Evolutionary conservation across 208 protist genomes (phyloP).

Genomic region (Lotmaria passim): DNA sequence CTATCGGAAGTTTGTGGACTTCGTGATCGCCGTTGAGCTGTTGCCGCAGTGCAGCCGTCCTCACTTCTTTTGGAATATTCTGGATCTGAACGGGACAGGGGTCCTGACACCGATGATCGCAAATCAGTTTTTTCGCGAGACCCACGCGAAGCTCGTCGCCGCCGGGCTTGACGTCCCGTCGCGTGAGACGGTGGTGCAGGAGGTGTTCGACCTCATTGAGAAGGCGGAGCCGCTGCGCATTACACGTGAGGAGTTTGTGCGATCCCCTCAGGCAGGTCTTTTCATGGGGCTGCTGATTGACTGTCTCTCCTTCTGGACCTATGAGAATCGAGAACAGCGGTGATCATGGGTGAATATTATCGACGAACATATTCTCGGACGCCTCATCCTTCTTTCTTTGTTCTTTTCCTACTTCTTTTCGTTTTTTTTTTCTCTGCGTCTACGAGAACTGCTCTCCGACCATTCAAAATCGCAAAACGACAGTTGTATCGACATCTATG

Average conservation of each 20-base stretch:
- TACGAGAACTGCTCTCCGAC: no score
- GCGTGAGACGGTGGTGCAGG: constrained; percentile 82
- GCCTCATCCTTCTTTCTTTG: constrained; percentile 2
- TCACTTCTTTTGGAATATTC: constrained; percentile 88
- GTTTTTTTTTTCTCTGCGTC: no score
- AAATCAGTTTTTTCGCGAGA: constrained; percentile 90
- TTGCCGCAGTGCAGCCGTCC: constrained; percentile 81
- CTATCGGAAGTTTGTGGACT: constrained; percentile 94
- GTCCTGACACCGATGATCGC: constrained; percentile 76
- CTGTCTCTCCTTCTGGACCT: constrained; percentile 89
- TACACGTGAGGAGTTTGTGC: constrained; percentile 87
- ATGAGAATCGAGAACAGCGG: constrained; percentile 85
- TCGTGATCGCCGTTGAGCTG: constrained; percentile 89
- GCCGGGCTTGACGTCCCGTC: constrained; percentile 70
- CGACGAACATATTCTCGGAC: no score
- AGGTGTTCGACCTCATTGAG: constrained; percentile 91
- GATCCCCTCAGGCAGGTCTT: constrained; percentile 75
- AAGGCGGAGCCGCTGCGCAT: constrained; percentile 82
- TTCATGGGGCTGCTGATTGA: constrained; percentile 90
- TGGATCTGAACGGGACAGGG: constrained; percentile 81
- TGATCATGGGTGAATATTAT: neutral
- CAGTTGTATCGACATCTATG: no score
- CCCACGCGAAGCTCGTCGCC: constrained; percentile 76
- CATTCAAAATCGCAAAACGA: no score
- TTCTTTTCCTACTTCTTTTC: neutral